Evolutionary conservation across 305 asterid genomes (phyloP).

Genomic region (Rubia occidens): DNA sequence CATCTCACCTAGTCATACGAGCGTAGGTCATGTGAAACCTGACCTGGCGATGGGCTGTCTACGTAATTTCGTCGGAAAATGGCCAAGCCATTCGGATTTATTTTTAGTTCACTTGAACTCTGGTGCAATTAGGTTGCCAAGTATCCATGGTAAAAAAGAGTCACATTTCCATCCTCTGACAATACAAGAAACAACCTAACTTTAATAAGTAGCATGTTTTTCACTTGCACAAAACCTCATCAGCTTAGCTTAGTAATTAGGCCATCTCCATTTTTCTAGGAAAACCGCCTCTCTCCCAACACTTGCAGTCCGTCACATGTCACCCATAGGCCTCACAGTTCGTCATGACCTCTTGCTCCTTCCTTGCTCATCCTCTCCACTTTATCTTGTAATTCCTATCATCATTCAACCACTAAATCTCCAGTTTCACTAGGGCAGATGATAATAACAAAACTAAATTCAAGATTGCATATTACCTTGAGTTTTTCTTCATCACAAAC

Average conservation of each 20-base stretch:
- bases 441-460: neutral
- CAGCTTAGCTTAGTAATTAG: neutral
- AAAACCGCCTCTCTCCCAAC: neutral
- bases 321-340: conserved; percentile 38
- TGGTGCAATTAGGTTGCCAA: no score
- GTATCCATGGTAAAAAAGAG: no score
- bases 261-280: neutral
- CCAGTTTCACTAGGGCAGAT: neutral
- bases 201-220: neutral
- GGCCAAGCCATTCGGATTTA: no score
- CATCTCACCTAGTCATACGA: no score
- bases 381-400: conserved; percentile 67
- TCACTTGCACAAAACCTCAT: neutral
- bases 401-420: neutral
- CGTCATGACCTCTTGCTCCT: conserved; percentile 61
- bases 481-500: conserved; percentile 63
- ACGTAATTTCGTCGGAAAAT: no score
- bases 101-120: no score
- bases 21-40: no score
- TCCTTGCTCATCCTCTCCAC: conserved; percentile 49
- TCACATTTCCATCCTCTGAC: no score
- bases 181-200: neutral
- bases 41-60: no score
- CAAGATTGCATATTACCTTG: conserved; percentile 32
- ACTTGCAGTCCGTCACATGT: neutral